phyloP scores from a whole-genome alignment of 768 basidiomycete genomes.

The Leccinum uliginosum region DNA sequence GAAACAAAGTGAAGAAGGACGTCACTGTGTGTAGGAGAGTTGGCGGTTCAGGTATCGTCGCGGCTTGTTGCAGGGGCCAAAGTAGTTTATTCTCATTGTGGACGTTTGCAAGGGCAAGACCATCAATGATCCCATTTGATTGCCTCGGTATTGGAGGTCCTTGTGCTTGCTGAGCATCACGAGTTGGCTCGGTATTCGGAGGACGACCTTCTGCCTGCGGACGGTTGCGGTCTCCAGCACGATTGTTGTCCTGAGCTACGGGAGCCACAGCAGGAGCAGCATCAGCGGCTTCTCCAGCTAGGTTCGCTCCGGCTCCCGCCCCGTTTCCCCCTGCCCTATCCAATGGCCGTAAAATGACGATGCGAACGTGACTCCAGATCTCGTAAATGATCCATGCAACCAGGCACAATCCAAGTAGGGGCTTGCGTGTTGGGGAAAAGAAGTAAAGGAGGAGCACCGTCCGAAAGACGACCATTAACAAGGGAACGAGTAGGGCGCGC shows the following conservation, averaged over 20 bases:
- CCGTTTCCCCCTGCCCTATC: constrained; percentile 30
- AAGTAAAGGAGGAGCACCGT: constrained; percentile 70
- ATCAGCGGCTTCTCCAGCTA: constrained; percentile 14
- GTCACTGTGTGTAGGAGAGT: constrained; percentile 43
- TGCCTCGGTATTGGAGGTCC: constrained; percentile 30
- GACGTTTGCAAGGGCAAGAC: constrained; percentile 55
- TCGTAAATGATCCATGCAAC: constrained; percentile 72
- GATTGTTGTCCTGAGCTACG: constrained; percentile 14
- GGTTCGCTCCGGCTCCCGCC: constrained; percentile 20
- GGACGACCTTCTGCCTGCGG: constrained; percentile 11
- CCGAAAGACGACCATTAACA: constrained; percentile 64
- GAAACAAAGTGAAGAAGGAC: constrained; percentile 53
- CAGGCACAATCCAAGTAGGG: constrained; percentile 62
- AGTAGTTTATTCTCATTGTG: constrained; percentile 47
- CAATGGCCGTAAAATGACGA: constrained; percentile 35
- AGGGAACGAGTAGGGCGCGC: constrained; percentile 62
- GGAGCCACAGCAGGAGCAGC: constrained; percentile 24
- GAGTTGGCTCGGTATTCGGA: constrained; percentile 16
- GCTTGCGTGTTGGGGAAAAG: constrained; percentile 70
- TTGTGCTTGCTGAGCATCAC: constrained; percentile 17
- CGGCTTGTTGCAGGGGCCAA: constrained; percentile 32
- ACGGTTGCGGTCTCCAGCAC: constrained; percentile 14
- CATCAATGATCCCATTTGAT: constrained; percentile 39
- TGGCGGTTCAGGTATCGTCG: constrained; percentile 36
- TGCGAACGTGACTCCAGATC: constrained; percentile 66